A percentile compares a stretch with the other conserved stretches of the same genome.
Conservation (phyloP, 108 stramenopile genomes). For the Epithemia pelagica region DNA sequence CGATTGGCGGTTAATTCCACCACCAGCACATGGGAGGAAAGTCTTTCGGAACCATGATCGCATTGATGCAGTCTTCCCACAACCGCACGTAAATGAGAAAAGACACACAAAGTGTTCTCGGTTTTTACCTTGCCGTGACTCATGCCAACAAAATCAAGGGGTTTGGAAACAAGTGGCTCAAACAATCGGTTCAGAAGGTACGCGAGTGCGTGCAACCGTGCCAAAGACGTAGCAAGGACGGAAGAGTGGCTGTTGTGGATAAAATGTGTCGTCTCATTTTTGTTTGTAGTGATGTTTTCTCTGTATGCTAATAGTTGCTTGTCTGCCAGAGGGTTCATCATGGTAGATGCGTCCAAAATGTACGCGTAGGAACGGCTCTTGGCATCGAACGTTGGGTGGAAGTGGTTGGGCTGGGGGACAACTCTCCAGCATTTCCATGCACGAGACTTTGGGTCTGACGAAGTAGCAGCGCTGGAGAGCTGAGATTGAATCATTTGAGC, state of each 20-base stretch:
- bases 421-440: conserved; percentile 8
- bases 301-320: not conserved
- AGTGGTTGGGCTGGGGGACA: conserved; percentile 16
- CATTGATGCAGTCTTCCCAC: conserved; percentile 14
- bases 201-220: not conserved
- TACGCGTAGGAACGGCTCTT: conserved; percentile 61
- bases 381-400: conserved; percentile 75
- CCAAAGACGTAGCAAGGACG: not conserved
- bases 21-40: conserved; percentile 31
- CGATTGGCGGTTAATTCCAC: conserved; percentile 68
- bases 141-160: conserved; percentile 53
- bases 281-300: not conserved
- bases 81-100: conserved; percentile 46
- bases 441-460: not conserved
- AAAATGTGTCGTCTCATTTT: not conserved
- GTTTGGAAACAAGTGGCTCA: conserved; percentile 30
- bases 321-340: not conserved
- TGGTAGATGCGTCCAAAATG: conserved; percentile 37
- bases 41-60: not conserved
- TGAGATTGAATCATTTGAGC: conserved; percentile 7
- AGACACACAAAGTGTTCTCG: conserved; percentile 43
- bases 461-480: not conserved
- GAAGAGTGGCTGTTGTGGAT: not conserved
- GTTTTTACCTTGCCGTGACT: conserved; percentile 73
- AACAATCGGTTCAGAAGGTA: conserved; percentile 39